Evolutionary conservation across 2,329 filamentous ascomycete genomes (phyloP), one percentile per base, ranked within the genome.

Genomic region (Cladobotryum protrusum): DNA sequence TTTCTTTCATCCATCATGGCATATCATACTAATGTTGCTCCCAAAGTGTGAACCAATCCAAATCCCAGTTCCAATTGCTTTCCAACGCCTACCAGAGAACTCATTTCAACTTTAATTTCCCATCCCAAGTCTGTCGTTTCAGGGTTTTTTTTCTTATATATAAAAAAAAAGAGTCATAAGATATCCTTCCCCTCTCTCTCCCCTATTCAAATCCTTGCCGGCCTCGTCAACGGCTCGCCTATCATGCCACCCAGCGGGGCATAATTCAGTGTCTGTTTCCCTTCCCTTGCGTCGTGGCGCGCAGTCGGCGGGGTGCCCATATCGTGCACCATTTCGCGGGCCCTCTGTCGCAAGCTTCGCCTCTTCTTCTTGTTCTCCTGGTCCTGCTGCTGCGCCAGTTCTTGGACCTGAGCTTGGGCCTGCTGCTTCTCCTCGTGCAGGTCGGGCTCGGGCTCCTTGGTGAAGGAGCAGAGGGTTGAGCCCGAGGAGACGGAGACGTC

Each of bases 301-400:
- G 53, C 48, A 12, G 64, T 67, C 1, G 64, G 64, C 40, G 65
- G 65, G 24, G 55, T 60, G 46, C 65, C 64, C 45, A 67, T 57
- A 44, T 66, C 64, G 44, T 62, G 56, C 29, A 66, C 57, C 45
- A 67, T 59, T 42, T 66, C 64, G 52, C 64, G 63, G 14, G 65
- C 64, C 48, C 62, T 62, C 48, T 66, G 61, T 42, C 63, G 62
- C 50, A 66, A 52, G 44, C 61, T 61, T 42, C 62, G 54, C 32
- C 60, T 59, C 6, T 40, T 43, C 20, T 41, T 47, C 43, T 52
- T 39, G 8, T 53, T 45, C 24, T 49, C 43, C 12, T 46, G 18
- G 24, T 29, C 24, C 24, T 29, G 24, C 24, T n/a, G 24, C 24
- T 29, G 7, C 24, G 24, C 24, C 17, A 15, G 45, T 4, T 12